A percentile compares a stretch with the other conserved stretches of the same genome.
Conservation (phyloP, 2,329 filamentous ascomycete genomes). For the Bipolaris bicolor region DNA sequence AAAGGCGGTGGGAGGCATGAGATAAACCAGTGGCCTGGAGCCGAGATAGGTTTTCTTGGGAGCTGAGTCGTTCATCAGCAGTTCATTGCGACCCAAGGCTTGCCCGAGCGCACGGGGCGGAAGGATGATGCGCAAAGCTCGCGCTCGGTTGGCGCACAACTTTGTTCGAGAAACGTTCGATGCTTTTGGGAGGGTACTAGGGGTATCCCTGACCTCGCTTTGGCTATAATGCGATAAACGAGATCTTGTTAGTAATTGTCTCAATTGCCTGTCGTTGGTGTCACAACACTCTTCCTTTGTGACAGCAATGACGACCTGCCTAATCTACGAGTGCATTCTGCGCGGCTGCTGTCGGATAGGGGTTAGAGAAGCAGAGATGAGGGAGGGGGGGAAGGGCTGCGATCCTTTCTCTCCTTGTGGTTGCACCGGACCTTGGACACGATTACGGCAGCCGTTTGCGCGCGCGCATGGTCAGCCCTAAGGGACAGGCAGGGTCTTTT, state of each 20-base stretch:
- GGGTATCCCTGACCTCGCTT: slow-evolving; percentile 29
- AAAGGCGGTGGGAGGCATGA: background rate
- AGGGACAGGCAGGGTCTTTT: slow-evolving; percentile 20
- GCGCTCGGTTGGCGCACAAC: slow-evolving; percentile 32
- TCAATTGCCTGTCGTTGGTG: slow-evolving; percentile 1
- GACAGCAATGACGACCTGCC: background rate
- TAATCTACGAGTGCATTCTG: background rate
- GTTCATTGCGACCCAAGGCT: background rate
- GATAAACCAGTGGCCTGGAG: background rate
- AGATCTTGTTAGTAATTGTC: slow-evolving; percentile 9
- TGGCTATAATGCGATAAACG: slow-evolving; percentile 22
- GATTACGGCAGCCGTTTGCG: slow-evolving; percentile 4
- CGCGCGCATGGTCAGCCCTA: slow-evolving; percentile 20
- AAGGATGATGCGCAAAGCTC: slow-evolving; percentile 23
- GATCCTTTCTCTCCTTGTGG: background rate
- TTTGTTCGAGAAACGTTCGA: slow-evolving; percentile 31
- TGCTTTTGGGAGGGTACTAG: slow-evolving; percentile 21
- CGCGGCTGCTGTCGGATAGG: background rate
- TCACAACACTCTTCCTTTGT: background rate
- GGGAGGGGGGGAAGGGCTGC: background rate
- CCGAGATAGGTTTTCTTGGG: slow-evolving; percentile 2
- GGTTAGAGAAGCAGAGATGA: background rate
- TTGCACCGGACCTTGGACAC: slow-evolving; percentile 18
- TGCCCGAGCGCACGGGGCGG: slow-evolving; percentile 19
- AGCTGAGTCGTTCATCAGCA: slow-evolving; percentile 1